Conservation (phyloP, 305 asterid species). For the Fraxinus platypoda region DNA sequence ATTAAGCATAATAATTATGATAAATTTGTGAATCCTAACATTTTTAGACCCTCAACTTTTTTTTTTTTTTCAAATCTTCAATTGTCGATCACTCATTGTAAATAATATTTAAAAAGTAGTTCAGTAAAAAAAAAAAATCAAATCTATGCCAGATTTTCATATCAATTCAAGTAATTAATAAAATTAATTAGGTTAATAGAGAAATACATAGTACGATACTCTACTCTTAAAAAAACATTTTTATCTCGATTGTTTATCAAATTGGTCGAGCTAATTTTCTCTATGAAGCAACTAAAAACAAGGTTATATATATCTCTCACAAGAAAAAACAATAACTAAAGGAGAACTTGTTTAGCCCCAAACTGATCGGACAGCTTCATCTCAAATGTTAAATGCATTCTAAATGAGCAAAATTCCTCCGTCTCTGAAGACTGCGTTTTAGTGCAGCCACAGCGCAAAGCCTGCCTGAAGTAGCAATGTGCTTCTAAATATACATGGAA, state of each 20-base stretch:
- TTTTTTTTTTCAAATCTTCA: background rate
- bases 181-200: background rate
- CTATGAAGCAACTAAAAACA: background rate
- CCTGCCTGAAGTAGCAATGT: background rate
- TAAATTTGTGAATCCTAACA: background rate
- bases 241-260: background rate
- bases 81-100: background rate
- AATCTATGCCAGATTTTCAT: too few relatives aligned
- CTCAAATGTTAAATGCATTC: background rate
- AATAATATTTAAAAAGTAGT: too few relatives aligned
- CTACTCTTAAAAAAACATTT: background rate
- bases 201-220: background rate
- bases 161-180: background rate
- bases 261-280: background rate
- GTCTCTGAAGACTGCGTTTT: background rate
- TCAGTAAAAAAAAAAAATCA: too few relatives aligned
- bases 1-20: too few relatives aligned
- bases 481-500: background rate
- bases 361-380: background rate
- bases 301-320: background rate
- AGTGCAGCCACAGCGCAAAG: background rate
- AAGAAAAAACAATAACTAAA: background rate
- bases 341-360: background rate
- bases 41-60: background rate
- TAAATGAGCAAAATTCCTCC: background rate